A percentile compares a stretch with the other conserved stretches of the same genome.
phyloP scores from a whole-genome alignment of 2,329 filamentous ascomycete genomes.

The Talaromyces sp. region DNA sequence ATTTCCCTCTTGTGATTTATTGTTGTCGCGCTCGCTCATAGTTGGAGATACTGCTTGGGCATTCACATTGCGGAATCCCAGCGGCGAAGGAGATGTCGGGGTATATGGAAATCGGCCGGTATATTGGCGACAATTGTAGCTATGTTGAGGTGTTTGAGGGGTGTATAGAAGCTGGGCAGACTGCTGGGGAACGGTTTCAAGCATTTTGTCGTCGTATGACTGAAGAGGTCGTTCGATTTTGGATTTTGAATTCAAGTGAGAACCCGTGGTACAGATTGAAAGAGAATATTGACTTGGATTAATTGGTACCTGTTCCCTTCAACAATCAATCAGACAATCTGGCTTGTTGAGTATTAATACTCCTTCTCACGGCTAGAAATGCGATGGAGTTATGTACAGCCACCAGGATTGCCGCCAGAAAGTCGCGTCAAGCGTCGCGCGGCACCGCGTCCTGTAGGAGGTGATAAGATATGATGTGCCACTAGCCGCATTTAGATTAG shows the following conservation, averaged over 20 bases:
- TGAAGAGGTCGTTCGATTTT: not conserved
- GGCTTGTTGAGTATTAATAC: not conserved
- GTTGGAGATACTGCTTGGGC: slow-evolving; percentile 23
- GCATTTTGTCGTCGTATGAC: slow-evolving; percentile 14
- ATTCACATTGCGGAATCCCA: slow-evolving; percentile 18
- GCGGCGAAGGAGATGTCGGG: slow-evolving; percentile 19
- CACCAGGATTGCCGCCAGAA: slow-evolving; percentile 11
- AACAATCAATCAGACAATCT: not conserved
- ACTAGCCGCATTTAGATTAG: not conserved
- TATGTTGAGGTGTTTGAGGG: slow-evolving; percentile 4
- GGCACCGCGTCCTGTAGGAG: not conserved
- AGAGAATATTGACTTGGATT: not conserved
- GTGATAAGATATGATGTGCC: slow-evolving; percentile 13
- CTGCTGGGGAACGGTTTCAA: slow-evolving; percentile 18
- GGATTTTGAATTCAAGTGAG: not conserved
- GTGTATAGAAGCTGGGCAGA: slow-evolving; percentile 2
- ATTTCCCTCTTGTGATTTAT: not conserved
- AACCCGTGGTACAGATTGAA: not conserved
- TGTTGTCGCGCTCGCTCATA: not conserved
- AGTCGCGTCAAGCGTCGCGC: slow-evolving; percentile 11
- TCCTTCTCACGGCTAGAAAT: not conserved
- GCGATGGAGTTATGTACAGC: slow-evolving; percentile 11
- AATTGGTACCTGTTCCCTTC: too few species aligned
- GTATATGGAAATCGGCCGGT: not conserved
- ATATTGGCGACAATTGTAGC: not conserved